phyloP scores from a whole-genome alignment of 2,329 filamentous ascomycete genomes.

The Penicillium sp. region DNA sequence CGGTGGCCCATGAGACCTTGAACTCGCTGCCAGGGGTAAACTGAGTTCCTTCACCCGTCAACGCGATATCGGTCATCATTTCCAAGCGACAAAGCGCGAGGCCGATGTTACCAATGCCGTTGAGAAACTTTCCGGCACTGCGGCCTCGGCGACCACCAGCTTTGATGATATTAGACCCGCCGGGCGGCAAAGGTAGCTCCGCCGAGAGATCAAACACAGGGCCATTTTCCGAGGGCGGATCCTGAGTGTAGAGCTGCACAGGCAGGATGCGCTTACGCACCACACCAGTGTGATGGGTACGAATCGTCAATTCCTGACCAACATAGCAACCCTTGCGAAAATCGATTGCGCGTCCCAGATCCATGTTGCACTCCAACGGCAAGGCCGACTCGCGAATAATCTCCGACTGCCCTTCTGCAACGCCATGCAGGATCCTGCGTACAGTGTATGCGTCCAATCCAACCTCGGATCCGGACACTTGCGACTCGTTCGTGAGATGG shows the following conservation, averaged over 20 bases:
- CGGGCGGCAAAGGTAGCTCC: constrained; percentile 30
- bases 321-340: constrained; percentile 97
- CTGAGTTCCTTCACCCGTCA: constrained; percentile 64
- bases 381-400: constrained; percentile 68
- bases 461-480: constrained; percentile 48
- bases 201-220: constrained; percentile 36
- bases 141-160: constrained; percentile 55
- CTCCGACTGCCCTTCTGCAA: constrained; percentile 82
- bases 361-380: constrained; percentile 86
- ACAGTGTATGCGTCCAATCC: constrained; percentile 65
- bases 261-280: constrained; percentile 88
- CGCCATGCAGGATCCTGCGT: constrained; percentile 72
- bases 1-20: constrained; percentile 52
- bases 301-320: constrained; percentile 92
- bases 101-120: constrained; percentile 78
- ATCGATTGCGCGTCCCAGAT: constrained; percentile 79
- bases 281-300: constrained; percentile 90
- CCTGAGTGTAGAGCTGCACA: constrained; percentile 64
- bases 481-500: constrained; percentile 32
- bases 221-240: constrained; percentile 51
- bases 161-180: constrained; percentile 54
- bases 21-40: constrained; percentile 64
- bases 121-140: constrained; percentile 76
- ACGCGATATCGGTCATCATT: constrained; percentile 77
- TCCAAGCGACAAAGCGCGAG: constrained; percentile 83